Evolutionary conservation across 164 flowering plant species (phyloP).

Genomic region (Macadamia tetraphylla): DNA sequence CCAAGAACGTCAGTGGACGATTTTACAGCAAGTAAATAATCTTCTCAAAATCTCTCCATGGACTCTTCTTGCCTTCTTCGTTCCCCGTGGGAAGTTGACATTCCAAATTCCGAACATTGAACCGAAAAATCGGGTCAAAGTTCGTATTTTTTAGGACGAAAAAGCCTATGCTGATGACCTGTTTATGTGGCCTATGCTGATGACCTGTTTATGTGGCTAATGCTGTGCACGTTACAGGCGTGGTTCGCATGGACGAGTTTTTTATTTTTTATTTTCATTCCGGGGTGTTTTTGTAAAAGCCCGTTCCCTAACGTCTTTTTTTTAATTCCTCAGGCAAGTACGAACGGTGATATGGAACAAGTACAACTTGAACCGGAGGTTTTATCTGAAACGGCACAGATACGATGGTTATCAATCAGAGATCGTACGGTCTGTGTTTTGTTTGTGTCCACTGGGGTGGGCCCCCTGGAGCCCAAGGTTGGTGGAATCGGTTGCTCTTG

Average conservation of each 20-base stretch:
- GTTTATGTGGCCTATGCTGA: no score
- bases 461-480: conserved; percentile 97
- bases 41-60: no score
- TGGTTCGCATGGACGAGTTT: no score
- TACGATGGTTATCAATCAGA: conserved; percentile 83
- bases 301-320: background rate
- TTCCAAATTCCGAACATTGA: no score
- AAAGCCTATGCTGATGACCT: no score
- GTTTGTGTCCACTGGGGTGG: conserved; percentile 95
- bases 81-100: no score
- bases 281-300: background rate
- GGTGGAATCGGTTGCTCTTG: conserved; percentile 78
- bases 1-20: conserved; percentile 90
- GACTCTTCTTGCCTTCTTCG: no score
- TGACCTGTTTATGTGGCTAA: no score
- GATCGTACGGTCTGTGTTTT: conserved; percentile 75
- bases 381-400: conserved; percentile 59
- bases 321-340: conserved; percentile 38
- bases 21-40: conserved; percentile 77
- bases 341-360: conserved; percentile 67
- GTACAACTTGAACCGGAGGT: conserved; percentile 48
- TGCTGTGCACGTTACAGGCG: no score
- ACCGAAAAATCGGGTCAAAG: no score
- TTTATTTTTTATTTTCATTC: no score
- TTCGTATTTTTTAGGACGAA: no score